phyloP scores from a whole-genome alignment of 331 rosid species.

The Ulmus americana region DNA sequence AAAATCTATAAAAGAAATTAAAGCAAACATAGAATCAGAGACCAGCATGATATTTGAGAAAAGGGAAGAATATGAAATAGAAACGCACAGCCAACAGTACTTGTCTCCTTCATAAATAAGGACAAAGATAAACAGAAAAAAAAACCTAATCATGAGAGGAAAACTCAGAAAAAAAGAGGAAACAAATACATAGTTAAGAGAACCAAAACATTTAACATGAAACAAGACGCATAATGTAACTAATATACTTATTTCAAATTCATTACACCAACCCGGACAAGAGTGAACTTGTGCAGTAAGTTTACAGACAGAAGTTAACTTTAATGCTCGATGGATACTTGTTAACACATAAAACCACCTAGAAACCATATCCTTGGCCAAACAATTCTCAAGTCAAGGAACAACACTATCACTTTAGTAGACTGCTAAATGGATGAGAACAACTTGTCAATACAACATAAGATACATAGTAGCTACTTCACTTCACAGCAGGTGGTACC shows the following conservation, averaged over 20 bases:
- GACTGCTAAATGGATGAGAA: background rate
- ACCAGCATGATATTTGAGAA: background rate
- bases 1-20: background rate
- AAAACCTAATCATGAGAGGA: background rate
- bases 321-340: background rate
- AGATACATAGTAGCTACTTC: background rate
- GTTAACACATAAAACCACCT: background rate
- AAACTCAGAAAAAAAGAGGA: background rate
- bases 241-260: background rate
- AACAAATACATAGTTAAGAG: background rate
- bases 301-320: background rate
- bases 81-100: background rate
- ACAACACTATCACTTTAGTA: background rate
- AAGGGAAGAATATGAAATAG: constrained; percentile 5
- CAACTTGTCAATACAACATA: background rate
- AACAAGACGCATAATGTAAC: background rate
- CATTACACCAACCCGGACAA: background rate
- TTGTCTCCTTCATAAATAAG: background rate
- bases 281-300: background rate
- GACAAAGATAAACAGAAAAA: background rate
- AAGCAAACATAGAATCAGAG: background rate
- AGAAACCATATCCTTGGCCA: background rate
- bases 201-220: background rate
- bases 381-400: background rate
- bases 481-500: background rate